A percentile compares a stretch with the other conserved stretches of the same genome.
Evolutionary conservation across 192 early-diverging fungal species (phyloP).

Genomic region (Coemansia sp.): DNA sequence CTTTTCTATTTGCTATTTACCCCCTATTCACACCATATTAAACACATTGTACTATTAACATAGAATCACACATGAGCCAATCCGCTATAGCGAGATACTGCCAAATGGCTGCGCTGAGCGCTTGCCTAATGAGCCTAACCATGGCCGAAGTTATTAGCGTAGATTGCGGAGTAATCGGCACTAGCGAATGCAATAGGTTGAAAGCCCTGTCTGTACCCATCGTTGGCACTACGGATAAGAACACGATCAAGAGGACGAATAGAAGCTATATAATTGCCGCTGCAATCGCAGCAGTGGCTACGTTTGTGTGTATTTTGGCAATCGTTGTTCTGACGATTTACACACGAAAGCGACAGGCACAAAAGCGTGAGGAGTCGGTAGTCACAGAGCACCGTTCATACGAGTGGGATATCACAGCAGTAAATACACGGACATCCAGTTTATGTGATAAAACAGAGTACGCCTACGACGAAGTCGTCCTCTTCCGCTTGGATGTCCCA

Average conservation of each 20-base stretch:
- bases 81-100: neutral
- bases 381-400: conserved; percentile 6
- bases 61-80: neutral
- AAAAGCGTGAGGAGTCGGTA: neutral
- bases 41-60: neutral
- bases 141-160: neutral
- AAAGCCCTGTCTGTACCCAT: conserved; percentile 12
- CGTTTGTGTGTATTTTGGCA: conserved; percentile 3
- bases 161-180: conserved; percentile 19
- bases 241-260: neutral
- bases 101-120: neutral
- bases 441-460: conserved; percentile 11
- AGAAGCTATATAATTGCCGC: neutral
- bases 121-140: neutral
- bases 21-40: neutral
- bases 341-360: neutral
- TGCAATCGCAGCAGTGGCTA: neutral
- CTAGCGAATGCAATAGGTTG: conserved; percentile 12
- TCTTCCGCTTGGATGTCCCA: conserved; percentile 13
- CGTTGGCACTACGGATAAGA: neutral
- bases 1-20: neutral
- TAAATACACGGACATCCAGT: conserved; percentile 12
- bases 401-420: conserved; percentile 12
- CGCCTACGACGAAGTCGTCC: conserved; percentile 10
- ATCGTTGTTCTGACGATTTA: conserved; percentile 13